Conservation (phyloP, 768 basidiomycete species). For the Collybia nuda region DNA sequence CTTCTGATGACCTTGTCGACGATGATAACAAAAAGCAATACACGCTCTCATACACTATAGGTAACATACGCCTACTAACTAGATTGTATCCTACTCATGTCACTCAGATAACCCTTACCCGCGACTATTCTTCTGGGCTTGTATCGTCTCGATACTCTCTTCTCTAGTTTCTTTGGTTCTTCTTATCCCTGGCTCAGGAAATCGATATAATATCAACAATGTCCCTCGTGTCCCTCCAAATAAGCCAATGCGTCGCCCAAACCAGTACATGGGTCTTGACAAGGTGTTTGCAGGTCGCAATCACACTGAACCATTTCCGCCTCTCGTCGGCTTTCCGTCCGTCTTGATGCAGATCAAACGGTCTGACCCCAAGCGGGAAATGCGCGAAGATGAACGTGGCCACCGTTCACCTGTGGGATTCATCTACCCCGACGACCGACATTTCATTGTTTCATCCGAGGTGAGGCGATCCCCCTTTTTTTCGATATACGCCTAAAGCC, state of each 20-base stretch:
- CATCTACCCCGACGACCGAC: conserved; percentile 3
- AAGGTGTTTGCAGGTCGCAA: not conserved
- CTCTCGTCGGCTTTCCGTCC: not conserved
- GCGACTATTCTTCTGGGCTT: not conserved
- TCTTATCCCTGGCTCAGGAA: not conserved
- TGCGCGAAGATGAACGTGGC: conserved; percentile 2
- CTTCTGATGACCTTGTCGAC: too few species aligned
- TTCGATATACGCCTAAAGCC: not conserved
- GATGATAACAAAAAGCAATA: too few species aligned
- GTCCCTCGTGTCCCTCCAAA: not conserved
- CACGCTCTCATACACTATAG: too few species aligned
- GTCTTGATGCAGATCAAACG: not conserved
- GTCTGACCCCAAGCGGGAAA: not conserved
- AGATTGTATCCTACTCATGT: too few species aligned
- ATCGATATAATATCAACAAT: not conserved
- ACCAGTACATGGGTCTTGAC: conserved; percentile 5
- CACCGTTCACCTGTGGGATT: not conserved
- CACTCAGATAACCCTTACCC: not conserved
- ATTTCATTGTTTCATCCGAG: conserved; percentile 1
- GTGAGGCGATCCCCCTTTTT: not conserved
- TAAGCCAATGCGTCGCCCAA: conserved; percentile 1
- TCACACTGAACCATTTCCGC: not conserved
- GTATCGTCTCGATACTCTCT: not conserved
- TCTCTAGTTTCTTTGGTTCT: not conserved
- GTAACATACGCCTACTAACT: too few species aligned